A percentile compares a stretch with the other conserved stretches of the same genome.
These are phyloP conservation scores for Eucalyptus coolabah DNA, from an alignment of 345 rosid genomes.

Conservation along the genomic window DNA sequence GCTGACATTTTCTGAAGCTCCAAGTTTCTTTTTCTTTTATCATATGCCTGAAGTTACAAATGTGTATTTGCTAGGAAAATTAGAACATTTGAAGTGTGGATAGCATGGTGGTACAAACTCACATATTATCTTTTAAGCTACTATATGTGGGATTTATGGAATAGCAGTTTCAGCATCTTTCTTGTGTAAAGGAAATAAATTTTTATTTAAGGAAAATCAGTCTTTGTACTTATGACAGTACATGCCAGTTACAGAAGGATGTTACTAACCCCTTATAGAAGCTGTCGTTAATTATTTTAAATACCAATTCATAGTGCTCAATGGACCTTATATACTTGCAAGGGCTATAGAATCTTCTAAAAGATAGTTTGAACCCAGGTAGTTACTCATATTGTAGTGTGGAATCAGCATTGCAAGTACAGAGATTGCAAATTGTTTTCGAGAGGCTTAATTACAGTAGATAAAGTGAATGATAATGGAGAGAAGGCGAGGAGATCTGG, in stretches of 20 bases:
- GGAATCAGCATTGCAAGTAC: neutral
- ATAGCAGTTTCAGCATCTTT: neutral
- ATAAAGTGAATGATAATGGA: neutral
- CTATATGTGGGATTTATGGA: neutral
- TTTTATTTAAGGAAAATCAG: neutral
- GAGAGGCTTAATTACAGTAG: neutral
- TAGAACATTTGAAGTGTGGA: neutral
- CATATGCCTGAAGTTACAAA: neutral
- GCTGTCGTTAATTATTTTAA: neutral
- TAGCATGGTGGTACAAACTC: neutral
- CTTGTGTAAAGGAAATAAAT: neutral
- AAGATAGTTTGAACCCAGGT: neutral
- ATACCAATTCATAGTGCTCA: neutral
- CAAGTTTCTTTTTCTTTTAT: neutral
- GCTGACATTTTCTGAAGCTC: neutral
- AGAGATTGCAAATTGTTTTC: neutral
- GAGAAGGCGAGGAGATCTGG: neutral
- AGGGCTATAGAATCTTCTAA: neutral
- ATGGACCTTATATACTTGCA: neutral
- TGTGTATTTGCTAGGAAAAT: neutral
- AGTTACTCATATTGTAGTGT: neutral
- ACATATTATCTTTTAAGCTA: neutral
- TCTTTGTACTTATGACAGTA: neutral
- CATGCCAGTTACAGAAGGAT: neutral
- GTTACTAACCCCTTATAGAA: neutral